Base-by-base conservation (phyloP, 139 green algal genomes). In the Chlamydomonas urium region DNA sequence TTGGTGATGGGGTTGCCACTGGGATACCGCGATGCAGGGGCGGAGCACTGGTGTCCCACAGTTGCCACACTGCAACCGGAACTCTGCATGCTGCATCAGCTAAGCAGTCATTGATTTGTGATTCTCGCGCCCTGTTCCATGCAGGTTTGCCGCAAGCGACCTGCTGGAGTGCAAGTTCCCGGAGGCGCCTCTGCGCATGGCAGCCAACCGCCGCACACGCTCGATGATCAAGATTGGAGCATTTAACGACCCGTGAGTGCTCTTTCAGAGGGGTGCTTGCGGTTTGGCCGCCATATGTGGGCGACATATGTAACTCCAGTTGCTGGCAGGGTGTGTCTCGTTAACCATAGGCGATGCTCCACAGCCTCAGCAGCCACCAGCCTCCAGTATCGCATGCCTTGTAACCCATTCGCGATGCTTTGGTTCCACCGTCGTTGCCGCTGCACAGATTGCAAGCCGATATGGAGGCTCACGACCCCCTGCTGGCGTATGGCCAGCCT, bases 401-500 rank as follows among this genome's bases (percentile, higher is more conserved):
- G n/a, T n/a, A n/a, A n/a, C 10, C 42, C 42, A 50, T 50, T 50
- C 42, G 42, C 42, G 17, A 10, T 50, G 42, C 42, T 50, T 50
- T 50, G 42, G 42, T 17, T 50, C 42, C 10, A 50, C 17, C 17
- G 42, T 10, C 42, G 10, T 50, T 50, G 10, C 42, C 42, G 42
- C 42, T 50, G 42, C 33, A 21, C 32, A 47, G 60, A 24, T 45
- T 37, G 10, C 60, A 67, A 36, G 76, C 76, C 21, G 76, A 81
- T 34, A 71, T 45, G 4, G 76, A 81, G 65, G 45, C 35, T 26
- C 4, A 35, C 19, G 73, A 80, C 69, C 73, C 78, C 3, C 33
- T 50, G 0, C 53, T 75, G 1, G 78, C 78, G 4, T 83, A 78
- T 32, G 78, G 78, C 1, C 78, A 83, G 63, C 73, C 78, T 4